Evolutionary conservation across 1,284 basidiomycete genomes (phyloP).

Genomic region (Anthracocystis panici-leucophaei): DNA sequence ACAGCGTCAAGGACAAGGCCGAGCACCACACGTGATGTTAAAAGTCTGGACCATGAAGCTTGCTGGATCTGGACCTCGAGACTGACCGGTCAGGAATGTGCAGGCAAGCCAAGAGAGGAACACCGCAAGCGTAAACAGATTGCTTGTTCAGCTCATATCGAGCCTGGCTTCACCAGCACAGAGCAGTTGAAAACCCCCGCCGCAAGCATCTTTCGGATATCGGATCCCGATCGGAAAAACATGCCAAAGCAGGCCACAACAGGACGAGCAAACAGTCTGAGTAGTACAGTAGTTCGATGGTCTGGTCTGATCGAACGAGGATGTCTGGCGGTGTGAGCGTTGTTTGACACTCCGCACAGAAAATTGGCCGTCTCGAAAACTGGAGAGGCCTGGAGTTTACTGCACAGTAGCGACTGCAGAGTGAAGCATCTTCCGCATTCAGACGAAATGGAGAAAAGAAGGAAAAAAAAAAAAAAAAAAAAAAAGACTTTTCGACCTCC

Average conservation of each 20-base stretch:
- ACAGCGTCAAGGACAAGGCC: neutral
- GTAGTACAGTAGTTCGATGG: neutral
- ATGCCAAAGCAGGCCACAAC: neutral
- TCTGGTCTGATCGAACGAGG: neutral
- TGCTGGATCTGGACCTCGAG: neutral
- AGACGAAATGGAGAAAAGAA: neutral
- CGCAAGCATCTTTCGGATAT: constrained; percentile 9
- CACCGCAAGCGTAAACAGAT: constrained; percentile 20
- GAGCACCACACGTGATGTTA: neutral
- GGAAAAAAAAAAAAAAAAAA: neutral
- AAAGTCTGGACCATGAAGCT: neutral
- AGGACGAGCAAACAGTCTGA: neutral
- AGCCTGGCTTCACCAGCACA: neutral
- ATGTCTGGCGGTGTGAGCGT: constrained; percentile 2
- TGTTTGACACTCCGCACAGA: constrained; percentile 14
- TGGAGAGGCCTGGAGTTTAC: neutral
- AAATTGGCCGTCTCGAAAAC: neutral
- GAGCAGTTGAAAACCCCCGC: neutral
- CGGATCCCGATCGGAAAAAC: constrained; percentile 16
- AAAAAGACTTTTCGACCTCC: neutral
- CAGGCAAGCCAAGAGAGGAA: neutral
- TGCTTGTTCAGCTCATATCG: neutral
- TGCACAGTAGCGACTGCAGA: neutral
- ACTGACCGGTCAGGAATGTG: no score
- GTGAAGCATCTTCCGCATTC: neutral